Conservation (phyloP, 768 basidiomycete species). For the Boletus tomentosulus region DNA sequence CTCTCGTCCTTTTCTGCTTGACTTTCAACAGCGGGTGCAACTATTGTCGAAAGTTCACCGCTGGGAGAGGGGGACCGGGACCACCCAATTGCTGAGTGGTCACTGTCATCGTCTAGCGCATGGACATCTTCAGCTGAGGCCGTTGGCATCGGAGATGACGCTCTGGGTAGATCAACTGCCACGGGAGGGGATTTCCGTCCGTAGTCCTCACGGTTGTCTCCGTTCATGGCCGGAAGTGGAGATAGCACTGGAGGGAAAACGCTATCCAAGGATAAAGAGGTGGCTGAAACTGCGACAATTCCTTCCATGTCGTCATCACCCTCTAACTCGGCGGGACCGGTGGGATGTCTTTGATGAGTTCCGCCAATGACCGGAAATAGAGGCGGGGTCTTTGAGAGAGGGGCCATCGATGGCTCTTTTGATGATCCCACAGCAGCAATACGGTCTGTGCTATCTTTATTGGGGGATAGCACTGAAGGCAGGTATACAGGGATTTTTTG, state of each 20-base stretch:
- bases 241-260: slow-evolving; percentile 6
- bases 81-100: slow-evolving; percentile 32
- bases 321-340: slow-evolving; percentile 12
- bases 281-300: slow-evolving; percentile 11
- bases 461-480: not conserved
- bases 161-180: slow-evolving; percentile 2
- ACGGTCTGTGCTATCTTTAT: not conserved
- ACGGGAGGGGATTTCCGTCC: not conserved
- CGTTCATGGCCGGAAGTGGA: slow-evolving; percentile 14
- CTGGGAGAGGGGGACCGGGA: slow-evolving; percentile 38
- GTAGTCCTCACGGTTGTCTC: slow-evolving; percentile 9
- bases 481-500: not conserved
- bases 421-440: not conserved
- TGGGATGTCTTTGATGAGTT: not conserved
- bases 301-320: slow-evolving; percentile 40
- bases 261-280: not conserved
- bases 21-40: slow-evolving; percentile 16
- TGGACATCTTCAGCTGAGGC: not conserved
- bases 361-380: not conserved
- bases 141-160: slow-evolving; percentile 13
- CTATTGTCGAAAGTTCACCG: slow-evolving; percentile 2
- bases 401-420: slow-evolving; percentile 3
- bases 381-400: slow-evolving; percentile 1
- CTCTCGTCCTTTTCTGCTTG: slow-evolving; percentile 36
- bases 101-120: slow-evolving; percentile 18